Base-by-base conservation (phyloP, 495 filamentous ascomycete species). In the Cryomyces minteri region DNA sequence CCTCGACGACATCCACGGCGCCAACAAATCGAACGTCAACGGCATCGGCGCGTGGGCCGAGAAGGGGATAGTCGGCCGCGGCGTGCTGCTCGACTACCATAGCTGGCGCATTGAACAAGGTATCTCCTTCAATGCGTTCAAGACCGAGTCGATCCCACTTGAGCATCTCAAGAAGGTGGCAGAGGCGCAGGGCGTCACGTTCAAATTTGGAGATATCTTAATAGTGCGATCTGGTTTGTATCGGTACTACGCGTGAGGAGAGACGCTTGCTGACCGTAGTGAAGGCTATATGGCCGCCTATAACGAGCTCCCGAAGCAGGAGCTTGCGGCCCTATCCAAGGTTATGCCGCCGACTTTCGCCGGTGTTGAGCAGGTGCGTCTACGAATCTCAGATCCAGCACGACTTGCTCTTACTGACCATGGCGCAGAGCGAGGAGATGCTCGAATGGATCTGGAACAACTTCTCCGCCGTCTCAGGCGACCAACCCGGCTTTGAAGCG, bases 131-230 rank as follows among this genome's bases (percentile, higher is more conserved):
- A 52, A 69, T 37, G 54, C 69, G 5, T 72, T 73, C 55, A 44
- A 54, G 32, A 57, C 55, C 0, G 47, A 40, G 6, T 47, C 55
- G 5, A 75, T 74, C 46, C 50, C 64, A 0, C 55, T 68, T 4
- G 53, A 52, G 0, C 61, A 74, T 36, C 57, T 77, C 3, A 58
- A 63, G 40, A 62, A 59, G 5, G 67, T 68, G 37, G 58, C 70
- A 0, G 54, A 63, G 30, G 49, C 56, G 0, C 71, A 76, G 50
- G 62, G 67, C 4, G 72, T 69, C 0, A 52, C 65, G 51, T 51
- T 70, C 6, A 58, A 61, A 30, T 72, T 70, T 46, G 72, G 73
- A 12, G 73, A 78, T 51, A 65, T 77, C 39, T 48, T 77, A 11
- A 54, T 77, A 32, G 60, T 76, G 25, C 65, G 73, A 1, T 63